Conservation (phyloP, 257 asterid genomes). For the Cynanchum wilfordii region DNA sequence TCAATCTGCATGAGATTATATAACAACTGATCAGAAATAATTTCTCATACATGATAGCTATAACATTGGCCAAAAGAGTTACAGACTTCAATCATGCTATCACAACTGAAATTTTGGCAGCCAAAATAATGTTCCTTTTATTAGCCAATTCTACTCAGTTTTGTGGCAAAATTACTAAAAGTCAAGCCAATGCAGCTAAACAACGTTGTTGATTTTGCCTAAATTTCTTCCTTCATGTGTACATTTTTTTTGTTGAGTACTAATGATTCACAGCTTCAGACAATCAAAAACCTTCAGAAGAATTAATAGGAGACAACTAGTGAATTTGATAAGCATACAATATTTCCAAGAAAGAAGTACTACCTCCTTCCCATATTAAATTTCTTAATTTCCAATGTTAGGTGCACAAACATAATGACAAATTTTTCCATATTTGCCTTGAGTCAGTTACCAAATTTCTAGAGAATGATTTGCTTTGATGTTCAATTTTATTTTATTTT, state of each 20-base stretch:
- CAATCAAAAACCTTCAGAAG: neutral
- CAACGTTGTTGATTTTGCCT: neutral
- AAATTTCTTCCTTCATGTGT: neutral
- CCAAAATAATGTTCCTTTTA: neutral
- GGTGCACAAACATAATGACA: neutral
- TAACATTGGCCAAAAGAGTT: neutral
- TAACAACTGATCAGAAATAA: neutral
- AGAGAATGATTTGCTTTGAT: neutral
- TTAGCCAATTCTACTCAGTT: neutral
- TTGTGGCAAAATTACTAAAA: neutral
- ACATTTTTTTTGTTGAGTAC: neutral
- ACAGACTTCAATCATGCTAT: neutral
- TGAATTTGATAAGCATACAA: neutral
- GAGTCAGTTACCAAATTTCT: neutral
- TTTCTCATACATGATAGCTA: neutral
- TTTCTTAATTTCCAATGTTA: neutral
- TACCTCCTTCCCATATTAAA: neutral
- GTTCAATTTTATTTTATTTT: neutral
- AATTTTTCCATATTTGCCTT: neutral
- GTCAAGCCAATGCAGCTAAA: neutral
- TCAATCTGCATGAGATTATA: constrained; percentile 56
- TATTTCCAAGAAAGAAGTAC: neutral
- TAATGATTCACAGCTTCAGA: neutral
- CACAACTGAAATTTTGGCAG: neutral
- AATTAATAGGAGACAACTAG: neutral